A percentile compares a stretch with the other conserved stretches of the same genome.
These are phyloP conservation scores for Tetrapisispora iriomotensis DNA, from an alignment of 805 yeast genomes.

Conservation along the genomic window DNA sequence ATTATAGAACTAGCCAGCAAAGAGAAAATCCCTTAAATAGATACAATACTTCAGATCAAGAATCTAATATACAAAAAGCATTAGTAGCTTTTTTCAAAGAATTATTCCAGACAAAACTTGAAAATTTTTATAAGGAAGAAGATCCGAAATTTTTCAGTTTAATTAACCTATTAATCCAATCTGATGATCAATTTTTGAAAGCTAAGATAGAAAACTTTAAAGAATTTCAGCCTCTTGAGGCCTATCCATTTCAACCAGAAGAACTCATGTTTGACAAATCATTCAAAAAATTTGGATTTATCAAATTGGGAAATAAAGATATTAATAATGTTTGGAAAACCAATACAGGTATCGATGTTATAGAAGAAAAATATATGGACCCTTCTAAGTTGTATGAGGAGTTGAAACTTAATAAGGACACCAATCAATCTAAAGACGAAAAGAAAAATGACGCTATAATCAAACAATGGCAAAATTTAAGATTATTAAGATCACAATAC, in stretches of 20 bases:
- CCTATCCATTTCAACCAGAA: background rate
- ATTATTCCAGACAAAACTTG: conserved; percentile 12
- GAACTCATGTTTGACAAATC: conserved; percentile 7
- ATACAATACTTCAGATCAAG: conserved; percentile 5
- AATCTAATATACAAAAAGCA: conserved; percentile 12
- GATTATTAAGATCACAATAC: conserved; percentile 31
- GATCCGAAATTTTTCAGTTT: conserved; percentile 17
- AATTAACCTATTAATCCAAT: conserved; percentile 6
- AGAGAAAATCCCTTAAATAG: conserved; percentile 16
- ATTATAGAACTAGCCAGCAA: conserved; percentile 14
- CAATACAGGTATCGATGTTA: conserved; percentile 31
- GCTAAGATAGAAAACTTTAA: conserved; percentile 21
- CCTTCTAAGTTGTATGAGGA: conserved; percentile 17
- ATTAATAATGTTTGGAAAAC: conserved; percentile 31
- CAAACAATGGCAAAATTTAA: conserved; percentile 35
- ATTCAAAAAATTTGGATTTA: conserved; percentile 25
- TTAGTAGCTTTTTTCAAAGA: conserved; percentile 8
- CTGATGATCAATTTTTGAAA: conserved; percentile 12
- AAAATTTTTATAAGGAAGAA: conserved; percentile 15
- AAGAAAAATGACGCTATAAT: conserved; percentile 14
- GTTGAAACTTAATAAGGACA: conserved; percentile 9
- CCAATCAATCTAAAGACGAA: background rate
- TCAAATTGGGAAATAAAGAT: conserved; percentile 26
- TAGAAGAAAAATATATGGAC: conserved; percentile 14
- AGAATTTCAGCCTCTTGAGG: conserved; percentile 12